These are phyloP conservation scores for Histomonas meleagridis DNA, from an alignment of 208 protist genomes.

Conservation along the genomic window DNA sequence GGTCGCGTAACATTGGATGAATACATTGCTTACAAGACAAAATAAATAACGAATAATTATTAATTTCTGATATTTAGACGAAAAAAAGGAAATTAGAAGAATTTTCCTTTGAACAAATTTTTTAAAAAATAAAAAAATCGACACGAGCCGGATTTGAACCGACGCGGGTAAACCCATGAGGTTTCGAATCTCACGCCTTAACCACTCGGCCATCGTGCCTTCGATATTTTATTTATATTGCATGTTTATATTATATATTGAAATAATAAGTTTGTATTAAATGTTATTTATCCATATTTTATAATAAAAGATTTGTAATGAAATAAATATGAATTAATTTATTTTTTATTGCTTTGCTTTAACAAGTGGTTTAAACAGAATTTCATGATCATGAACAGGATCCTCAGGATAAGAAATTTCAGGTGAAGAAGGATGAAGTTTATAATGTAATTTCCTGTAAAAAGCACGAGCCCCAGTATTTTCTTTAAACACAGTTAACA, in stretches of 20 bases:
- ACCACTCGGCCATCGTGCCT: slow-evolving; percentile 17
- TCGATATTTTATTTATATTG: not conserved
- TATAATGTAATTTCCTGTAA: not conserved
- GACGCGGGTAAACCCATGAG: slow-evolving; percentile 16
- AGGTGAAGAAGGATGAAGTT: not conserved
- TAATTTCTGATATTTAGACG: too few relatives aligned
- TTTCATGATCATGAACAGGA: not conserved
- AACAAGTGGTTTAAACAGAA: not conserved
- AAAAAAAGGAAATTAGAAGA: too few relatives aligned
- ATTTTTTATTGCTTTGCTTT: not conserved
- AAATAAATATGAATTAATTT: not conserved
- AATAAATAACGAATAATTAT: too few relatives aligned
- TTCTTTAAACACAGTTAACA: not conserved
- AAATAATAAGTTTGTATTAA: too few relatives aligned
- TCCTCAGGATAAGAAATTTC: not conserved
- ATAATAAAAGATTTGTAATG: too few relatives aligned
- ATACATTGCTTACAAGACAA: too few relatives aligned
- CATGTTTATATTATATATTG: too few relatives aligned
- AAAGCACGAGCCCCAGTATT: not conserved
- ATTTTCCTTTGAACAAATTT: too few relatives aligned
- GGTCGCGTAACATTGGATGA: not conserved
- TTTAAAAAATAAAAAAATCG: not conserved
- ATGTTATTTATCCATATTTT: too few relatives aligned
- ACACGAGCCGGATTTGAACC: slow-evolving; percentile 19
- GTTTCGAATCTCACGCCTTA: slow-evolving; percentile 25